phyloP scores from a whole-genome alignment of 1,284 basidiomycete species.

The Porphyrellus sp. region DNA sequence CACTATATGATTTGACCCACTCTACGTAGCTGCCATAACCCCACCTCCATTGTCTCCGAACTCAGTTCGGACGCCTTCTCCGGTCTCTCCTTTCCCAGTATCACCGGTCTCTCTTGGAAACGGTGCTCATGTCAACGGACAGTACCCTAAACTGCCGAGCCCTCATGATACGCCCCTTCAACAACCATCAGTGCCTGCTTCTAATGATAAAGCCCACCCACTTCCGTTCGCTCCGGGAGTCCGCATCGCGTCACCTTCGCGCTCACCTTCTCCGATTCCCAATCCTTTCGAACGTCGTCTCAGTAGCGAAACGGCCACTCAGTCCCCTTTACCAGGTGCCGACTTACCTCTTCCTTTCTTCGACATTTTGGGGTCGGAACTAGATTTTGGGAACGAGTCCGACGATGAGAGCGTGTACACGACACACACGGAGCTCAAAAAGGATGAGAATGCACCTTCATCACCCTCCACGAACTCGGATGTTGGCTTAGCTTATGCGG shows the following conservation, averaged over 20 bases:
- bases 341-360: slow-evolving; percentile 41
- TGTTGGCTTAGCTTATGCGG: slow-evolving; percentile 49
- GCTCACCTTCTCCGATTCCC: slow-evolving; percentile 36
- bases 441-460: slow-evolving; percentile 29
- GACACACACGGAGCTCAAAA: slow-evolving; percentile 27
- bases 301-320: slow-evolving; percentile 32
- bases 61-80: slow-evolving; percentile 44
- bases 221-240: slow-evolving; percentile 20
- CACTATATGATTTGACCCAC: slow-evolving; percentile 8
- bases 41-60: slow-evolving; percentile 46
- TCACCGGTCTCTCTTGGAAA: slow-evolving; percentile 33
- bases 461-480: slow-evolving; percentile 44
- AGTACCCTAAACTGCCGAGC: slow-evolving; percentile 20
- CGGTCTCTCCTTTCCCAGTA: slow-evolving; percentile 43
- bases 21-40: slow-evolving; percentile 34
- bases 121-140: slow-evolving; percentile 16
- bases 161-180: slow-evolving; percentile 20
- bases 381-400: slow-evolving; percentile 29
- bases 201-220: slow-evolving; percentile 20
- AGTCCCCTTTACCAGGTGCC: slow-evolving; percentile 28
- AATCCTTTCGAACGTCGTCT: slow-evolving; percentile 36
- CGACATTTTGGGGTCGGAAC: slow-evolving; percentile 37
- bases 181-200: slow-evolving; percentile 5
- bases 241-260: slow-evolving; percentile 35
- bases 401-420: slow-evolving; percentile 37